Percentiles rank a stretch among this genome's conserved stretches.
phyloP scores from a whole-genome alignment of 129 eudicot genomes.

The Mikania micrantha region DNA sequence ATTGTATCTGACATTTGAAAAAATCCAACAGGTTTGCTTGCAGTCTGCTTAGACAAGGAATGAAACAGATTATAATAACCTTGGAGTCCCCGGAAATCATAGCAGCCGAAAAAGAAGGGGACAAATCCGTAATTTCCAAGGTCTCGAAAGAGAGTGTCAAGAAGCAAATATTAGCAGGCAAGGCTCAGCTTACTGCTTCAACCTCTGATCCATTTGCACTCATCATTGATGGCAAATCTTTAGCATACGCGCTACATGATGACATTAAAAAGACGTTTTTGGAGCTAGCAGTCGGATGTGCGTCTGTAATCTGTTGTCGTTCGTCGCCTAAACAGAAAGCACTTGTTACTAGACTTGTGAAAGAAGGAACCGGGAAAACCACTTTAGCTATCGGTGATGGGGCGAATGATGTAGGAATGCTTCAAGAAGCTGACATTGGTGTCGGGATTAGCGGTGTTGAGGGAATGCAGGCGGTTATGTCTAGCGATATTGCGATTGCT shows the following conservation, averaged over 20 bases:
- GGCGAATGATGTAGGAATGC: conserved; percentile 93
- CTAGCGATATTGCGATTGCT: conserved; percentile 93
- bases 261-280: conserved; percentile 55
- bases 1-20: conserved; percentile 12
- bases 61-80: conserved; percentile 68
- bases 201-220: conserved; percentile 68
- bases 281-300: conserved; percentile 73
- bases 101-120: conserved; percentile 59
- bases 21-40: conserved; percentile 58
- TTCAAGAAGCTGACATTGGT: conserved; percentile 97
- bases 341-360: conserved; percentile 82
- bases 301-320: conserved; percentile 94
- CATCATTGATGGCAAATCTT: conserved; percentile 94
- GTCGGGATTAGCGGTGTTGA: conserved; percentile 88
- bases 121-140: conserved; percentile 60
- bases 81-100: conserved; percentile 59
- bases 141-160: conserved; percentile 63
- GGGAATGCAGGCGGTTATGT: conserved; percentile 99
- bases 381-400: conserved; percentile 90
- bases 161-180: conserved; percentile 59
- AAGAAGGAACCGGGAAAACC: conserved; percentile 60
- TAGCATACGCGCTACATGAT: conserved; percentile 72
- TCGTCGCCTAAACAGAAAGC: conserved; percentile 98
- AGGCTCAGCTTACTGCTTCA: conserved; percentile 44
- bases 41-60: conserved; percentile 94